These are phyloP conservation scores for Tanozyma kutaoensis DNA, from an alignment of 805 yeast genomes.

Conservation along the genomic window DNA sequence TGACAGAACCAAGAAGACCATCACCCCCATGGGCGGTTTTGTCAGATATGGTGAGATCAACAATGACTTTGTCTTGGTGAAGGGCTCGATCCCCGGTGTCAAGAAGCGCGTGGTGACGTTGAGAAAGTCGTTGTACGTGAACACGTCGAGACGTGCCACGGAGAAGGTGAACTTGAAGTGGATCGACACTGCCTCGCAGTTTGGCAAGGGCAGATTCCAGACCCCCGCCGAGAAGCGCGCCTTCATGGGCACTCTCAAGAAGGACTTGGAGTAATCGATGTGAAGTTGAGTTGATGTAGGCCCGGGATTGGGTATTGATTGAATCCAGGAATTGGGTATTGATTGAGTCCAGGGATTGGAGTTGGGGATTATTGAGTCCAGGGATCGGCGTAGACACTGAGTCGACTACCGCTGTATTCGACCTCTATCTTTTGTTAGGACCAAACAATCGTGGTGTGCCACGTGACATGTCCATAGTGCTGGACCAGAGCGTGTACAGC, in stretches of 20 bases:
- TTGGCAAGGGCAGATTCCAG: constrained; percentile 99
- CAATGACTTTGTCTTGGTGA: constrained; percentile 94
- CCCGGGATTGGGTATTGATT: no score
- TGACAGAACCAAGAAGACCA: constrained; percentile 99
- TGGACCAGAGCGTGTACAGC: constrained; percentile 17
- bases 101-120: constrained; percentile 98
- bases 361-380: no score
- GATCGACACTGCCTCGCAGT: constrained; percentile 99
- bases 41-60: constrained; percentile 97
- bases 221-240: constrained; percentile 99
- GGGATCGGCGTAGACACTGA: no score
- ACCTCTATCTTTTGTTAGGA: no score
- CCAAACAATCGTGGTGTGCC: no score
- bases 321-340: no score
- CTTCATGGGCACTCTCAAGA: constrained; percentile 99
- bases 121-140: constrained; percentile 96
- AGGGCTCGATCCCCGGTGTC: constrained; percentile 99
- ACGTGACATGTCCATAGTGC: no score
- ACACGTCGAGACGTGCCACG: constrained; percentile 94
- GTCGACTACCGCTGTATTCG: no score
- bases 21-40: constrained; percentile 99
- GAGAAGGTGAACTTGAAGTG: constrained; percentile 96
- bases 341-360: no score
- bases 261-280: constrained; percentile 90
- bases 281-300: no score